Base-by-base conservation (phyloP, 352 stramenopile species). In the Pythium grandisporangium region DNA sequence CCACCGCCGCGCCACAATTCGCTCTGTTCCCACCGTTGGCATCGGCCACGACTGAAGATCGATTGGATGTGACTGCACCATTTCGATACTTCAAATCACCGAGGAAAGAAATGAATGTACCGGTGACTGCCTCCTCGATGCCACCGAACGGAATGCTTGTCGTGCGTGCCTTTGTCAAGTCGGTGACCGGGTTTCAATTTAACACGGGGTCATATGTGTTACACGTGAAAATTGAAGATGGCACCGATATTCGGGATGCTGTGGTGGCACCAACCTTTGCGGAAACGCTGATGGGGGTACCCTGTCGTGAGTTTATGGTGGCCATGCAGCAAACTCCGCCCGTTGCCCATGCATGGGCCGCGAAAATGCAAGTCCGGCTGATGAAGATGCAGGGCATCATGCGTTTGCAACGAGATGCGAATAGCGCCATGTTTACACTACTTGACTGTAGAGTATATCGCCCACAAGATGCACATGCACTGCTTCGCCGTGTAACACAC, bases 381-480 rank as follows among this genome's bases (percentile, higher is more conserved):
- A 87, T 87, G 73, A 85, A 64, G 13, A 64, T 92, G 44, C 72
- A 92, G 46, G 79, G 79, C 17, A 53, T 89, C 27, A 87, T 92
- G 76, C 63, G 49, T 80, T 47, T 64, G 58, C 40, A 30, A 16
- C 50, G 55, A 26, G 49, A 59, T 29, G 13, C 37, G 1, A n/a
- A 14, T 24, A 38, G 33, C 3, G 42, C 53, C 35, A 66, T 52
- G 25, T 53, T 79, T 26, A 73, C 72, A 30, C 53, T 87, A 12
- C 37, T 78, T 34, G 51, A 66, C 22, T 84, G 69, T 24, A 64
- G 66, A 19, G 58, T 76, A 34, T 74, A 77, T 25, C 58, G 45
- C 6, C 6, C 25, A 27, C 37, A 54, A 0, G 69, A 82, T 44
- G 58, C 66, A n/a, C 42, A 44, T 10, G 45, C 57, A 20, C 49